A percentile compares a stretch with the other conserved stretches of the same genome.
Evolutionary conservation across 2,329 filamentous ascomycete species (phyloP).

Genomic region (Diplodia seriata): DNA sequence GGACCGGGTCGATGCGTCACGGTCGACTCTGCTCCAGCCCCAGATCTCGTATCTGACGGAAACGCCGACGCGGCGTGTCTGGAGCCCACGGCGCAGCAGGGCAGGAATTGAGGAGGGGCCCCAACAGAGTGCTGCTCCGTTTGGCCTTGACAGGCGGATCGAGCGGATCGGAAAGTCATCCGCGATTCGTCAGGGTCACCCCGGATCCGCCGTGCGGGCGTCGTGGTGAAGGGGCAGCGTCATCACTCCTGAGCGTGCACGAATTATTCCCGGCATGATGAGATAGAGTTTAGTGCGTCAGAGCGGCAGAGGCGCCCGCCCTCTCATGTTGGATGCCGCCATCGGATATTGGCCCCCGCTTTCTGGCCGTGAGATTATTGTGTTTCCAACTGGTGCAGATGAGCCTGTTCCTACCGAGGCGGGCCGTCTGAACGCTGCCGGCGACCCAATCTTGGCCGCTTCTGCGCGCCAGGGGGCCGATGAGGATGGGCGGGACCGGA

Average conservation of each 20-base stretch:
- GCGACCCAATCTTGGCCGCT: background rate
- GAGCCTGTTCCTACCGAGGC: slow-evolving; percentile 1
- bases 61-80: slow-evolving; percentile 18
- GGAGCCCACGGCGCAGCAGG: background rate
- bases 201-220: slow-evolving; percentile 24
- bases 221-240: slow-evolving; percentile 18
- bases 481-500: slow-evolving; percentile 24
- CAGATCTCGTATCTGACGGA: slow-evolving; percentile 27
- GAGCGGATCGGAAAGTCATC: slow-evolving; percentile 28
- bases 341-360: background rate
- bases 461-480: too few relatives aligned
- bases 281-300: slow-evolving; percentile 19
- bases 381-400: background rate
- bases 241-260: slow-evolving; percentile 7
- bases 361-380: background rate
- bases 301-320: slow-evolving; percentile 21
- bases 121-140: background rate
- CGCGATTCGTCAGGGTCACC: slow-evolving; percentile 23
- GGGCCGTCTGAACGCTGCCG: slow-evolving; percentile 20
- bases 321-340: background rate
- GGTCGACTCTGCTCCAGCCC: slow-evolving; percentile 17
- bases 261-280: slow-evolving; percentile 7
- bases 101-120: slow-evolving; percentile 2
- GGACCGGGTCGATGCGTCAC: slow-evolving; percentile 6
- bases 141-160: slow-evolving; percentile 21